These are phyloP conservation scores for Fimicolochytrium jonesii DNA, from an alignment of 192 early-diverging fungal genomes.

Conservation along the genomic window DNA sequence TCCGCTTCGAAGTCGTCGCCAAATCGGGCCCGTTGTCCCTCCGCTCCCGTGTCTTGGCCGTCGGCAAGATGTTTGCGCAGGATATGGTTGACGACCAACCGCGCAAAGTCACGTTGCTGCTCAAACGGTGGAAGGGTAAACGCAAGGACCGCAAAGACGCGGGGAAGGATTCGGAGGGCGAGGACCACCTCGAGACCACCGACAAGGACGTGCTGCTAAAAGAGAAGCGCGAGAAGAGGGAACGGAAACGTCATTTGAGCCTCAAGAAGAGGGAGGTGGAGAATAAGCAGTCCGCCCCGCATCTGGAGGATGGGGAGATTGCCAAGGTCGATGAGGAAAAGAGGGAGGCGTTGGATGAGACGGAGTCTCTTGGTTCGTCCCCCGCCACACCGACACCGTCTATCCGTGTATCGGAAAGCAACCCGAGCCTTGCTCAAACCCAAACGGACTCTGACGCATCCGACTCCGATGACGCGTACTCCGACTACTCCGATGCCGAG, in stretches of 20 bases:
- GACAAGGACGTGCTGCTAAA: constrained; percentile 4
- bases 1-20: constrained; percentile 23
- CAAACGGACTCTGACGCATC: not conserved
- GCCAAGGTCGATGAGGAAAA: not conserved
- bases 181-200: constrained; percentile 10
- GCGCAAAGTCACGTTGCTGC: constrained; percentile 5
- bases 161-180: not conserved
- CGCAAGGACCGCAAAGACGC: not conserved
- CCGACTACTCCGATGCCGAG: not conserved
- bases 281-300: not conserved
- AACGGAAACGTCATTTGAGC: constrained; percentile 7
- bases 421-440: too few species aligned
- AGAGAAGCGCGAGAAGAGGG: constrained; percentile 1
- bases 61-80: constrained; percentile 24
- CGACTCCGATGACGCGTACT: constrained; percentile 4
- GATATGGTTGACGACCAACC: constrained; percentile 18
- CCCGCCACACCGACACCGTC: too few species aligned
- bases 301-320: not conserved
- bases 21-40: constrained; percentile 7
- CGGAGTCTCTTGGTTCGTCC: not conserved
- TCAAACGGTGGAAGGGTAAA: constrained; percentile 11
- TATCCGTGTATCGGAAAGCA: too few species aligned
- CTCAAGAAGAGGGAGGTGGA: not conserved
- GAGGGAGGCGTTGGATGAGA: not conserved
- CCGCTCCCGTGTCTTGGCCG: constrained; percentile 7